Base-by-base conservation (phyloP, 176 grass and related monocot species). In the Canna indica region DNA sequence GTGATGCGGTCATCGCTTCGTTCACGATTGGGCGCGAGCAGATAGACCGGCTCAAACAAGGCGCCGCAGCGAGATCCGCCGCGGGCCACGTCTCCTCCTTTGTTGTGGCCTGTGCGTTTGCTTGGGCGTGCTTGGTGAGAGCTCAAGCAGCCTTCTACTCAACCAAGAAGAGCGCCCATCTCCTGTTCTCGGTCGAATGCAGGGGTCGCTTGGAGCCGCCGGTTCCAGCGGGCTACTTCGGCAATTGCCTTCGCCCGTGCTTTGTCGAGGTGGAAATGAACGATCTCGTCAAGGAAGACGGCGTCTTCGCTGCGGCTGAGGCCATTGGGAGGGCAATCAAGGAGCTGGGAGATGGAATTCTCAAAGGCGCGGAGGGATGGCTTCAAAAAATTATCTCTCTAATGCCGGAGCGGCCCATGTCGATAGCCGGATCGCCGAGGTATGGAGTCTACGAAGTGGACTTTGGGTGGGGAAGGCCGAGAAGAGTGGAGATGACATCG, bases 141-240 rank as follows among this genome's bases (percentile, higher is more conserved):
- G 68, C 74, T 9, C 75, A 77, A 36, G 59, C 56, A 35, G 20
- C 44, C n/a, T 28, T 22, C 29, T 73, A 73, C 54, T 30, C 30
- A 25, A 59, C 30, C 12, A 72, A 80, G 22, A 36, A 85, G 44
- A 84, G 46, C 26, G 94, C 84, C 39, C 86, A 90, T 64, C 74
- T 99, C 61, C 78, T 88, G 18, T 99, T 99, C 84, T 90, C 86
- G 3, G 94, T 93, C 34, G 86, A 99, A 10, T 99, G 89, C 83
- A 81, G 94, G 0, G 64, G 76, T 13, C 83, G 94, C 32, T 56
- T 99, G 22, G 20, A 80, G 2, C 94, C 94, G 45, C 82, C 86
- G 20, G 39, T 99, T 2, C 86, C 82, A 0, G 71, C 81, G 16
- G 86, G 80, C 59, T 99, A 90, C 78, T 86, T 99, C 7, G 94